phyloP scores from a whole-genome alignment of 2,329 filamentous ascomycete species.

The Chrysoporthe austroafricana region DNA sequence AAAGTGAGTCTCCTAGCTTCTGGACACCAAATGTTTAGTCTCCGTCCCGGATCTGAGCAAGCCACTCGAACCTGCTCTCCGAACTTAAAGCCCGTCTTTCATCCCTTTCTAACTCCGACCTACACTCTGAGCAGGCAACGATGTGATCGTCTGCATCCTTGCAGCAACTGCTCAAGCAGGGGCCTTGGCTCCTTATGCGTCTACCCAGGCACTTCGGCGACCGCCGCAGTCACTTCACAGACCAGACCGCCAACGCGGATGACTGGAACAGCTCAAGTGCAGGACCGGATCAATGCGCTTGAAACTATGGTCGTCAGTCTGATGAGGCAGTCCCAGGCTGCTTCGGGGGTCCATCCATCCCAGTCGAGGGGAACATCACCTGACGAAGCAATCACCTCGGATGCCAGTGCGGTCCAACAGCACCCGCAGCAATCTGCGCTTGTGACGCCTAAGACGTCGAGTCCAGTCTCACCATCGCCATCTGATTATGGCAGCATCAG shows the following conservation, averaged over 20 bases:
- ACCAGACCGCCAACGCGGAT: not conserved
- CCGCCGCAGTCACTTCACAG: too few species aligned
- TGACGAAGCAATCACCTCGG: not conserved
- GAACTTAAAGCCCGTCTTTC: not conserved
- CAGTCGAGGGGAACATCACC: constrained; percentile 8
- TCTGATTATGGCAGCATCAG: constrained; percentile 41
- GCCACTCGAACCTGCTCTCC: too few species aligned
- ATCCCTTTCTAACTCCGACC: constrained; percentile 15
- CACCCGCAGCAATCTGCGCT: not conserved
- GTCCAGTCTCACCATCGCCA: constrained; percentile 4
- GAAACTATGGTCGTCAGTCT: constrained; percentile 38
- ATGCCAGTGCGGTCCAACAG: not conserved
- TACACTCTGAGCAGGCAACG: constrained; percentile 30
- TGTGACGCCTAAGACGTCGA: not conserved
- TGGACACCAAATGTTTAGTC: not conserved
- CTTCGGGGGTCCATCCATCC: not conserved
- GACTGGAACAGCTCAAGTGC: constrained; percentile 11
- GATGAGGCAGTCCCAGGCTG: constrained; percentile 31
- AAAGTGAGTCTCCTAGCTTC: constrained; percentile 34
- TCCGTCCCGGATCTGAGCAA: too few species aligned
- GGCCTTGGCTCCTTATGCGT: constrained; percentile 30
- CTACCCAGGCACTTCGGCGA: constrained; percentile 25
- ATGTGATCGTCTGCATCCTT: constrained; percentile 35
- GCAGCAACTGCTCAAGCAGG: constrained; percentile 31
- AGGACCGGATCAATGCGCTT: constrained; percentile 36